Evolutionary conservation across 257 asterid species (phyloP).

Genomic region (Gardenia jasminoides): DNA sequence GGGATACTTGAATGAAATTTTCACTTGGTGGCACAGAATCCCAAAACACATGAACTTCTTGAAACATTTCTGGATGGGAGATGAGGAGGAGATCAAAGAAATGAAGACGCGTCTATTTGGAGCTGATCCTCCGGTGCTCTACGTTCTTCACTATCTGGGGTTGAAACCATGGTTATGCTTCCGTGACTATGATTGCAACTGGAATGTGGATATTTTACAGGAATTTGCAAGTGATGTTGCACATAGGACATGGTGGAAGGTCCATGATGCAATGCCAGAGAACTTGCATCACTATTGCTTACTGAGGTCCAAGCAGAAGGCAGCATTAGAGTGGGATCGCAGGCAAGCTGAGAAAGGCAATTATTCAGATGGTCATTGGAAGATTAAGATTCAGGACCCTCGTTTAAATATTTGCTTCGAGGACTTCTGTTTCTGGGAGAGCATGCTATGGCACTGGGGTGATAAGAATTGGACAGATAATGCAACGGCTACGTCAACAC

Average conservation of each 20-base stretch:
- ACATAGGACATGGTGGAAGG: conserved; percentile 86
- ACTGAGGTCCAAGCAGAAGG: conserved; percentile 87
- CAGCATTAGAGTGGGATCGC: conserved; percentile 80
- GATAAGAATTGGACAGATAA: conserved; percentile 65
- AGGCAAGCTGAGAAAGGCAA: conserved; percentile 76
- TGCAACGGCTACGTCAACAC: conserved; percentile 35
- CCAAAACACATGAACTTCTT: conserved; percentile 87
- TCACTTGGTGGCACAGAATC: conserved; percentile 95
- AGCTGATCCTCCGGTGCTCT: conserved; percentile 75
- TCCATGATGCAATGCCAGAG: conserved; percentile 91
- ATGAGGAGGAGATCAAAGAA: conserved; percentile 57
- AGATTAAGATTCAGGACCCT: conserved; percentile 49
- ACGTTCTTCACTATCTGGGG: conserved; percentile 80
- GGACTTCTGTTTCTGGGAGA: conserved; percentile 57
- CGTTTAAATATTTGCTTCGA: conserved; percentile 70
- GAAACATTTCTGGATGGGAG: conserved; percentile 72
- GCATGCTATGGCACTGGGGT: conserved; percentile 85
- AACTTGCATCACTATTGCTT: conserved; percentile 72
- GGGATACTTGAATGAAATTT: conserved; percentile 80
- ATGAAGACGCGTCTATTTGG: conserved; percentile 63
- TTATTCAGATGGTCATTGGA: conserved; percentile 81
- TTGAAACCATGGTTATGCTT: conserved; percentile 84
- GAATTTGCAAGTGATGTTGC: conserved; percentile 84
- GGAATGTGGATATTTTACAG: conserved; percentile 69
- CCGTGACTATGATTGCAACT: conserved; percentile 90